phyloP scores from a whole-genome alignment of 768 basidiomycete genomes.

The Russula griseocarnosa region DNA sequence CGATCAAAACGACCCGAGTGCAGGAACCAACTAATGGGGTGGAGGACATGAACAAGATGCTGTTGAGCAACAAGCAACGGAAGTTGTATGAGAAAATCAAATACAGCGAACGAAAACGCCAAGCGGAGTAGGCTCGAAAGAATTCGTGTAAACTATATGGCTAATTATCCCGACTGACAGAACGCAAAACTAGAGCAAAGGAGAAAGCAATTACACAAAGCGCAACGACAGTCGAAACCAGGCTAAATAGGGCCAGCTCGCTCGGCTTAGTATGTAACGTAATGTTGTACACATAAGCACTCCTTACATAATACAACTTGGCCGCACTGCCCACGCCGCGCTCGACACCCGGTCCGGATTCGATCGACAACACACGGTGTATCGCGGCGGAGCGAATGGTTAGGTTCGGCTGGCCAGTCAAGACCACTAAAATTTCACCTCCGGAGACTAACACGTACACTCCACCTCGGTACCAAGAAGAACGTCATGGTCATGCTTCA shows the following conservation, averaged over 20 bases:
- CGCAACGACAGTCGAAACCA: slow-evolving; percentile 24
- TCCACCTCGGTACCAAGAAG: slow-evolving; percentile 9
- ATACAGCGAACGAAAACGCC: slow-evolving; percentile 72
- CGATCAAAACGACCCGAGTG: slow-evolving; percentile 40
- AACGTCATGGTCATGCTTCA: slow-evolving; percentile 18
- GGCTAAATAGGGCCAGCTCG: too few relatives aligned
- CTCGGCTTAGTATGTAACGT: too few relatives aligned
- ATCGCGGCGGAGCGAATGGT: slow-evolving; percentile 20
- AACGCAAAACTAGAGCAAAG: slow-evolving; percentile 57
- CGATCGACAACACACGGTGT: not conserved
- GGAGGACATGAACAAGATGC: slow-evolving; percentile 92
- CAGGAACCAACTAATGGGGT: slow-evolving; percentile 41
- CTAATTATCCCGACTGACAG: slow-evolving; percentile 38
- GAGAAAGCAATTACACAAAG: slow-evolving; percentile 50
- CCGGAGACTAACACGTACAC: slow-evolving; percentile 11
- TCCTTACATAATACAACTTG: slow-evolving; percentile 12
- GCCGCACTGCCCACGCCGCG: not conserved
- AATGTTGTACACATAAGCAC: not conserved
- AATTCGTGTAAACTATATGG: slow-evolving; percentile 19
- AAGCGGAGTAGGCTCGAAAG: slow-evolving; percentile 57
- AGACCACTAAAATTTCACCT: slow-evolving; percentile 12
- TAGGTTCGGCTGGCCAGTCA: slow-evolving; percentile 22
- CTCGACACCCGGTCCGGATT: not conserved
- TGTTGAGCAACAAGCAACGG: slow-evolving; percentile 93
- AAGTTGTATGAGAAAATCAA: slow-evolving; percentile 95